Evolutionary conservation across 306 rosid species (phyloP), one percentile per base, ranked within the genome.

Genomic region (Glycine latifolia): DNA sequence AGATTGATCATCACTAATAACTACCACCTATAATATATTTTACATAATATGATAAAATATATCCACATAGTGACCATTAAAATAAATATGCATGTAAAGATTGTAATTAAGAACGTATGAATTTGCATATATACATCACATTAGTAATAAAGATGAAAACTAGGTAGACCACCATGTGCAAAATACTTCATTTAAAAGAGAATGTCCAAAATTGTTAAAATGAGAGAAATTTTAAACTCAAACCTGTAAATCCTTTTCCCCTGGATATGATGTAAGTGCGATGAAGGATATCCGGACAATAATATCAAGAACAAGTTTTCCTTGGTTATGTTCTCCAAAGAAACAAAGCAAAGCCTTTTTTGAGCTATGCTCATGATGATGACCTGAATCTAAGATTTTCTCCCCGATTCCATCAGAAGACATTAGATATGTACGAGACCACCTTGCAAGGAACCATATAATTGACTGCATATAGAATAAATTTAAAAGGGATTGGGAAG

Each of bases 381-480:
- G 87, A 85, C 85, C 85, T 46, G 85, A 81, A 79, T 85, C 83
- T 75, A 78, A 53, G 79, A 81, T 88, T 79, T 67, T 82, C 86
- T 86, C 85, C 56, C 67, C 80, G 8, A 79, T 76, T 81, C 87
- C 95, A 84, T 90, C 95, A 8, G 95, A 92, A 60, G 92, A 81
- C 92, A 95, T 87, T 67, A 95, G 82, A 88, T 89, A 95, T 41
- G 99, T 93, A 54, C 86, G 90, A 69, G 95, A 93, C 99, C 99
- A 95, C 85, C 99, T 90, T 79, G 97, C 93, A 76, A 95, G 94
- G 87, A 95, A 93, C 99, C 99, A 95, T 77, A 95, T 83, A 82
- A 95, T 78, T 82, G 99, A 92, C 99, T 95, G 94, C 90, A 87
- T 52, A 76, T 76, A 84, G 53, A 31, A 85, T 68, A 74, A 73